Evolutionary conservation across 2,329 filamentous ascomycete species (phyloP), one percentile per base, ranked within the genome.

Genomic region (Cladophialophora yegresii): DNA sequence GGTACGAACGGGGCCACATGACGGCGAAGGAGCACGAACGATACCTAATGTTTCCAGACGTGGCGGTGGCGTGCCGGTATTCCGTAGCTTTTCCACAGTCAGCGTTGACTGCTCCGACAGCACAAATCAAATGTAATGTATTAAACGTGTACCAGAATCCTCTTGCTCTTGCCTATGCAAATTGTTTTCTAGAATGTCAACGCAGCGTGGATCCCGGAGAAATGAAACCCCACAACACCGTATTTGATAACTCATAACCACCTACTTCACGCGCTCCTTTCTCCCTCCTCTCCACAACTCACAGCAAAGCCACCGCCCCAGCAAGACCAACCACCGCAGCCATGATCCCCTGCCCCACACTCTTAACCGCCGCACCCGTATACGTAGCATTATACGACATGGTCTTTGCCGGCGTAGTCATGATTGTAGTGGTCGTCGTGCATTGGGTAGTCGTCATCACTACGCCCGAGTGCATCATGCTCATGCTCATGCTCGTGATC

Each of bases 261-360:
- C 26, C 6, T 28, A 7, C 6, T 8, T 7, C 22, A 2, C 22
- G 4, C 22, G 4, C 9, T 51, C 47, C 26, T 28, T 20, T 20
- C 2, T 9, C 8, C 26, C 12, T 12, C 6, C 26, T 26, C 22
- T 26, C 16, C 5, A 23, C 4, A 4, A 30, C 43, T 59, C 40
- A 68, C 33, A 68, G 47, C 49, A 62, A 56, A 50, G 66, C 64
- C 7, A 66, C 47, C 6, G 66, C 66, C 13, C 66, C 66, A 28
- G 62, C 61, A 26, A 68, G 55, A 40, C 64, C 66, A 26, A 68
- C 26, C 22, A 58, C 51, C 8, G 50, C 64, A 20, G 64, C 63
- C 32, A 68, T 43, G 28, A 68, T 40, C 13, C 64, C 66, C 8
- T 64, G 53, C 13, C 54, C 65, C 20, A 40, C 45, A 20, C 10